phyloP scores from a whole-genome alignment of 345 rosid genomes.

The Garcia nutans region DNA sequence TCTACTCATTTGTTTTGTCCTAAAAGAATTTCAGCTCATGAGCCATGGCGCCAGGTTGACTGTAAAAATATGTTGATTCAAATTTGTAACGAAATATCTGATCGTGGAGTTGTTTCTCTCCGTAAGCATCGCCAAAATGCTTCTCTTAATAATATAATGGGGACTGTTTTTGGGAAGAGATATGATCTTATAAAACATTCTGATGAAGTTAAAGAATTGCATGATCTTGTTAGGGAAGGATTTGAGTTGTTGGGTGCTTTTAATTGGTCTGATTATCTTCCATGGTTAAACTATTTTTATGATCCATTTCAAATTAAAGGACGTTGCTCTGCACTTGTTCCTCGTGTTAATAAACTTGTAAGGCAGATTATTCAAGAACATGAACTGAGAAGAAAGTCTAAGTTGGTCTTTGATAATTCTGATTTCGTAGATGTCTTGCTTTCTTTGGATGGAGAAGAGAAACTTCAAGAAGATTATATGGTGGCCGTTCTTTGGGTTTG shows the following conservation, averaged over 20 bases:
- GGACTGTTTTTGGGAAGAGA: constrained; percentile 53
- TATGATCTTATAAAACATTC: constrained; percentile 20
- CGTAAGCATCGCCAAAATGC: constrained; percentile 49
- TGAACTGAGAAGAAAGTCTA: constrained; percentile 1
- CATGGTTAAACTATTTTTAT: constrained; percentile 44
- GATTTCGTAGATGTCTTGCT: constrained; percentile 57
- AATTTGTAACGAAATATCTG: constrained; percentile 28
- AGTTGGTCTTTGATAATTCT: constrained; percentile 14
- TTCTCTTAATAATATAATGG: constrained; percentile 53
- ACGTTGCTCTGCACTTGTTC: constrained; percentile 48
- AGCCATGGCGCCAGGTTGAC: constrained; percentile 38
- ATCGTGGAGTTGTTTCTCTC: constrained; percentile 25
- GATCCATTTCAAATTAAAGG: constrained; percentile 42
- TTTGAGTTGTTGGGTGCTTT: constrained; percentile 57
- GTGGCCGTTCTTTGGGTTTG: constrained; percentile 53
- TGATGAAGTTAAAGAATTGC: constrained; percentile 32
- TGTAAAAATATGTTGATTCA: constrained; percentile 32
- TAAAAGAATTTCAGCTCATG: constrained; percentile 45
- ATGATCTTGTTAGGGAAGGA: constrained; percentile 49
- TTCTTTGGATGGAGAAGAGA: constrained; percentile 44
- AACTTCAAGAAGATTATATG: constrained; percentile 45
- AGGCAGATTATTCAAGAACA: constrained; percentile 41
- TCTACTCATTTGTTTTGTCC: constrained; percentile 48
- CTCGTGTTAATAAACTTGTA: constrained; percentile 46
- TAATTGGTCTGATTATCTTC: constrained; percentile 60